Conservation (phyloP, 2,329 filamentous ascomycete genomes). For the Cladosporium cucumerinum region DNA sequence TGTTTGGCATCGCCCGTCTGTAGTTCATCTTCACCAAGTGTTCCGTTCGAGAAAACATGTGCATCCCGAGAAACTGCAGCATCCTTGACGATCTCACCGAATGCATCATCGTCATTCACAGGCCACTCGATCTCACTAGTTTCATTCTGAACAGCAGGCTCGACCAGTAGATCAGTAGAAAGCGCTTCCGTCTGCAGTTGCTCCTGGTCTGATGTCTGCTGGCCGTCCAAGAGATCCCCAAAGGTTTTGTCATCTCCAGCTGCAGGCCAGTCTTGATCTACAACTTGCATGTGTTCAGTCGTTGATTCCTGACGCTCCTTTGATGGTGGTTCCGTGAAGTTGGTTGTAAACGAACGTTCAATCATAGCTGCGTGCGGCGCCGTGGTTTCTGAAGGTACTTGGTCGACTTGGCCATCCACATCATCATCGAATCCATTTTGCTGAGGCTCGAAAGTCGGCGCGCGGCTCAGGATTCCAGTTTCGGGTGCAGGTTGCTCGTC, state of each 20-base stretch:
- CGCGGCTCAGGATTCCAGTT: conserved; percentile 18
- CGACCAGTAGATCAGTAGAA: neutral
- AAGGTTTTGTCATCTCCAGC: conserved; percentile 33
- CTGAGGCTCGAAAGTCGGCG: conserved; percentile 17
- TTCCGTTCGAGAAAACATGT: neutral
- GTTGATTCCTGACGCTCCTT: conserved; percentile 9
- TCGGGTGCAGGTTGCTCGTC: conserved; percentile 37
- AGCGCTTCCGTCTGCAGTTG: neutral
- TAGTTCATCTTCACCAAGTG: neutral
- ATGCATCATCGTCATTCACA: conserved; percentile 24
- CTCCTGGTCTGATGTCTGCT: neutral
- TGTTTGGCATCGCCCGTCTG: neutral
- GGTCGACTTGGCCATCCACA: neutral
- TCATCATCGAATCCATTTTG: neutral
- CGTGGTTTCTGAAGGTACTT: conserved; percentile 6
- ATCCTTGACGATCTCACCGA: conserved; percentile 17
- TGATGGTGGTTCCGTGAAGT: conserved; percentile 30
- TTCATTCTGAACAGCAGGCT: neutral
- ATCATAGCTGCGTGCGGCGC: conserved; percentile 10
- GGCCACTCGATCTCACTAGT: neutral
- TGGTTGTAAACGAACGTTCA: conserved; percentile 33
- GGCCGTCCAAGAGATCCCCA: conserved; percentile 28
- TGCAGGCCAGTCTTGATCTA: conserved; percentile 27
- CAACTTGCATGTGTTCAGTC: neutral
- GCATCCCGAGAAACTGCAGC: neutral